A percentile compares a stretch with the other conserved stretches of the same genome.
These are phyloP conservation scores for Spizellomyces punctatus DNA, from an alignment of 192 early-diverging fungal genomes.

Conservation along the genomic window DNA sequence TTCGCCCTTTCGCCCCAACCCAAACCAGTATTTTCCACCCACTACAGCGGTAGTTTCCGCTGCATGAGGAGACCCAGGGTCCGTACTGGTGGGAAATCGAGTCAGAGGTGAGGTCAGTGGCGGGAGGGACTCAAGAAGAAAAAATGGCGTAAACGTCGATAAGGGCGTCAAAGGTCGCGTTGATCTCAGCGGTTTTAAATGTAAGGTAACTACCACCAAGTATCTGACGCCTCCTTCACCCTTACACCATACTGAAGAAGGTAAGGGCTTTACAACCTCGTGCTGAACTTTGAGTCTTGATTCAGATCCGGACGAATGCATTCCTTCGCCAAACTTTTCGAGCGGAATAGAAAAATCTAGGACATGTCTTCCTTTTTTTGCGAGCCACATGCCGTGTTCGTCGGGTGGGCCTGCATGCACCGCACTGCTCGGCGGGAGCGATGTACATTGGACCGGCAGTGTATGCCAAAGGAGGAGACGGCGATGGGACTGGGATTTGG, in stretches of 20 bases:
- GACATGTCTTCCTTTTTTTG: conserved; percentile 36
- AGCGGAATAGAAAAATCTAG: conserved; percentile 39
- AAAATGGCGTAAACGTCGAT: conserved; percentile 30
- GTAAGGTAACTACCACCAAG: conserved; percentile 34
- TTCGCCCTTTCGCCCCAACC: conserved; percentile 37
- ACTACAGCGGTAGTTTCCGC: conserved; percentile 25
- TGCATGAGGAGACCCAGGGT: conserved; percentile 10
- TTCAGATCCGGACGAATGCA: neutral
- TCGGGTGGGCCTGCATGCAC: conserved; percentile 51
- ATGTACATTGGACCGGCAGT: conserved; percentile 34
- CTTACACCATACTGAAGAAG: conserved; percentile 44
- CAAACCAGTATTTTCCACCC: conserved; percentile 28
- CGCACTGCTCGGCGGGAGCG: conserved; percentile 42
- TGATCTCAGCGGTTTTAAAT: conserved; percentile 32
- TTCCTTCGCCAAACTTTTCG: conserved; percentile 1
- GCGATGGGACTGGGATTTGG: neutral
- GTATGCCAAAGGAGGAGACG: conserved; percentile 35
- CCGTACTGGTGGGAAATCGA: conserved; percentile 17
- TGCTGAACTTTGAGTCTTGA: conserved; percentile 9
- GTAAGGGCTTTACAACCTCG: conserved; percentile 27
- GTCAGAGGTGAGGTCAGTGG: conserved; percentile 8
- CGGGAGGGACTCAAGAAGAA: conserved; percentile 39
- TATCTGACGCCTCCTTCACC: conserved; percentile 50
- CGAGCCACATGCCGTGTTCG: conserved; percentile 57
- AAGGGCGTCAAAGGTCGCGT: conserved; percentile 20